Evolutionary conservation across 1,139 yeast species (phyloP).

Genomic region (Taphrina sp.): DNA sequence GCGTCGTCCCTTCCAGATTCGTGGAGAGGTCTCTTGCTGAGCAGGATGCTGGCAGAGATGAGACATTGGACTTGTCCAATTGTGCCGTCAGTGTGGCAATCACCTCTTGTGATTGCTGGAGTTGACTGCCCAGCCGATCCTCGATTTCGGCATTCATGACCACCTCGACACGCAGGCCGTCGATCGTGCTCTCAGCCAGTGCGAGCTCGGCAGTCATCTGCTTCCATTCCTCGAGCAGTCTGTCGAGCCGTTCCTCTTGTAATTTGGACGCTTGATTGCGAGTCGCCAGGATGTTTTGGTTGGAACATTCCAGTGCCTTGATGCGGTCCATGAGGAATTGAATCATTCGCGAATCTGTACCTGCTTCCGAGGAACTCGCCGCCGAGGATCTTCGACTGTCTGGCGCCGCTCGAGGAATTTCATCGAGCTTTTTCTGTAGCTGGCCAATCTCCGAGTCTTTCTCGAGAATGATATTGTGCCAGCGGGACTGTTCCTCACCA

Average conservation of each 20-base stretch:
- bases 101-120: not conserved
- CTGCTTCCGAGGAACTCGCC: not conserved
- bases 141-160: slow-evolving; percentile 6
- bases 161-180: slow-evolving; percentile 11
- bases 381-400: slow-evolving; percentile 12
- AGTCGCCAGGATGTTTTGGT: slow-evolving; percentile 1
- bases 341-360: slow-evolving; percentile 1
- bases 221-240: slow-evolving; percentile 16
- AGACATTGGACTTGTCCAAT: not conserved
- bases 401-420: not conserved
- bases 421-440: not conserved
- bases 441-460: slow-evolving; percentile 3
- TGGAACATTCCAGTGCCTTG: slow-evolving; percentile 11
- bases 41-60: no score
- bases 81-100: not conserved
- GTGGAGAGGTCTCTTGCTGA: no score
- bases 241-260: slow-evolving; percentile 17
- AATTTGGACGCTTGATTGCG: slow-evolving; percentile 11
- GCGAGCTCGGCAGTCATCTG: slow-evolving; percentile 13
- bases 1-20: not conserved
- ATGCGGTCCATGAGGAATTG: slow-evolving; percentile 25
- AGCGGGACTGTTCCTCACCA: slow-evolving; percentile 29
- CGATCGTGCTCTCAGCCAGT: slow-evolving; percentile 5
- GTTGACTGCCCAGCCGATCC: slow-evolving; percentile 1
- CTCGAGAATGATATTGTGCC: slow-evolving; percentile 10